Conservation (phyloP, 2,329 filamentous ascomycete species). For the Aspergillus novoparasiticus region DNA sequence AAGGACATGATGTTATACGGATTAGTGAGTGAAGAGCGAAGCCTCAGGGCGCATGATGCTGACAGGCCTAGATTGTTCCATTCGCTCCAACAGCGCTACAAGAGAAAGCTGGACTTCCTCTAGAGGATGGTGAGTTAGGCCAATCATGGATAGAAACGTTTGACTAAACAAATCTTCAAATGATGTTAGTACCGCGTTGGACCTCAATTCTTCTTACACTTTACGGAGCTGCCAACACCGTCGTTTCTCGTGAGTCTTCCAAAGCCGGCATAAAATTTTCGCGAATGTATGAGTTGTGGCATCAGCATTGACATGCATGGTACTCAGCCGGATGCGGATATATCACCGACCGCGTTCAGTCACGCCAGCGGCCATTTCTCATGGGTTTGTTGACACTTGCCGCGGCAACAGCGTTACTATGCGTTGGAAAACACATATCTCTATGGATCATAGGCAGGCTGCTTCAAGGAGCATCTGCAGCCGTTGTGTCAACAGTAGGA, state of each 20-base stretch:
- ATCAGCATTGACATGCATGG: background rate
- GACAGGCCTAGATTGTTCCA: too few relatives aligned
- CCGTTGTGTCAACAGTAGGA: slow-evolving; percentile 74
- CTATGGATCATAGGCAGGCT: slow-evolving; percentile 65
- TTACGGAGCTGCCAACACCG: background rate
- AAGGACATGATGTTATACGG: too few relatives aligned
- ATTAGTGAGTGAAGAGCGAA: too few relatives aligned
- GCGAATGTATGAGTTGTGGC: too few relatives aligned
- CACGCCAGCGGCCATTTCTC: background rate
- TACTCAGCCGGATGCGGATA: background rate
- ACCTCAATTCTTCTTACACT: background rate
- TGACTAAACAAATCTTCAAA: background rate
- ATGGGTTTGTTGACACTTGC: background rate
- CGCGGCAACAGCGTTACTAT: slow-evolving; percentile 61
- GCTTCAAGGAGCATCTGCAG: slow-evolving; percentile 68
- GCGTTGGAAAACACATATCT: slow-evolving; percentile 62
- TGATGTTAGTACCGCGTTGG: background rate
- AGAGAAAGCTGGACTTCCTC: too few relatives aligned
- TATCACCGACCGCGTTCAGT: background rate
- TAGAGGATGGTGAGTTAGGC: too few relatives aligned
- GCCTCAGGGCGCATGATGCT: too few relatives aligned
- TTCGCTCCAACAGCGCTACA: too few relatives aligned
- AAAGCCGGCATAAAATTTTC: too few relatives aligned
- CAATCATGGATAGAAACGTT: background rate
- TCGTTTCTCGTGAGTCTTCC: background rate